Conservation (phyloP, 2,329 filamentous ascomycete genomes). For the Arachnopeziza araneosa region DNA sequence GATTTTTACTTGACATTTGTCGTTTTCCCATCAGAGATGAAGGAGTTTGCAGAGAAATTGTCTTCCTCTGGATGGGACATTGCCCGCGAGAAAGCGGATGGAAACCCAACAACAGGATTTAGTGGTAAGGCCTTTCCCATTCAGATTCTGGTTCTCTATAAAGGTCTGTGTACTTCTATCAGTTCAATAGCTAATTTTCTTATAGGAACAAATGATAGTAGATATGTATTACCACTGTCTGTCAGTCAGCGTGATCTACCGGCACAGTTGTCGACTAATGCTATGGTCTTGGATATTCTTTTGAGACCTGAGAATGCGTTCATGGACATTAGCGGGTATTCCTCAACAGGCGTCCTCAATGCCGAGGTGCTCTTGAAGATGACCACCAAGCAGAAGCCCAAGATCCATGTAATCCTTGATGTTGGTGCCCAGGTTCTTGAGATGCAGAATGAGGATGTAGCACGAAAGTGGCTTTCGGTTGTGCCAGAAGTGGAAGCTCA, state of each 20-base stretch:
- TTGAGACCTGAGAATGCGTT: constrained; percentile 48
- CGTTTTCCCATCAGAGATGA: constrained; percentile 57
- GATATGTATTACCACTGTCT: constrained; percentile 49
- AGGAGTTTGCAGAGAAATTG: constrained; percentile 58
- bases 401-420: constrained; percentile 58
- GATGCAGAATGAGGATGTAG: constrained; percentile 51
- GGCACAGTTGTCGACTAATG: constrained; percentile 59
- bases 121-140: constrained; percentile 37
- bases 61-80: constrained; percentile 66
- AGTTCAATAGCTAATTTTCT: no score
- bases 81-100: constrained; percentile 33
- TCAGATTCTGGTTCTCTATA: no score
- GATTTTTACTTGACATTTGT: constrained; percentile 57
- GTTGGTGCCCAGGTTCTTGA: constrained; percentile 68
- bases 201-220: constrained; percentile 55
- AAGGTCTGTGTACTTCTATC: no score
- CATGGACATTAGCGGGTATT: constrained; percentile 24
- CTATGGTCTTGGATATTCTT: constrained; percentile 55
- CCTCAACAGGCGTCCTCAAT: constrained; percentile 21
- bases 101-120: constrained; percentile 55
- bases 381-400: constrained; percentile 35
- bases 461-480: constrained; percentile 45
- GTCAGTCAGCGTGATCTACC: constrained; percentile 51
- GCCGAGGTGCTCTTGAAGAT: constrained; percentile 40
- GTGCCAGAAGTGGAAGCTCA: constrained; percentile 26